These are phyloP conservation scores for Ceratobasidium theobromae DNA, from an alignment of 1,284 basidiomycete genomes.

Conservation along the genomic window DNA sequence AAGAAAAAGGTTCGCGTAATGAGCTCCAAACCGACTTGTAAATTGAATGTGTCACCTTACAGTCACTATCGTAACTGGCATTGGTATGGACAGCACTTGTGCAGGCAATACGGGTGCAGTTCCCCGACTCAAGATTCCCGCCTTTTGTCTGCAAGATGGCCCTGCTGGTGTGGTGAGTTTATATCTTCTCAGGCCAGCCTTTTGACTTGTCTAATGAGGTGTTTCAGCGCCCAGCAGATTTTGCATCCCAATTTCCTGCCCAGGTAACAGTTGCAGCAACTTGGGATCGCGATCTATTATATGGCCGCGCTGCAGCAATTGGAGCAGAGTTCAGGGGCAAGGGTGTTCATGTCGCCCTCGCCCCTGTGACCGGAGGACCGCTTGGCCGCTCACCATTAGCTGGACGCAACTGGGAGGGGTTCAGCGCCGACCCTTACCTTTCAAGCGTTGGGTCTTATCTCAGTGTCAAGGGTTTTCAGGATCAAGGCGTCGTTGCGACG, in stretches of 20 bases:
- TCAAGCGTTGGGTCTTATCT: conserved; percentile 42
- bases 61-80: conserved; percentile 21
- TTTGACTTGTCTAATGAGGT: too few species aligned
- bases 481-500: conserved; percentile 46
- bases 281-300: conserved; percentile 59
- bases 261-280: conserved; percentile 9
- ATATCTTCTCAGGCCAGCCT: not conserved
- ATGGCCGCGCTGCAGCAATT: conserved; percentile 70
- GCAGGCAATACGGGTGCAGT: conserved; percentile 39
- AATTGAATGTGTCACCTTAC: not conserved
- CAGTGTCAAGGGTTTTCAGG: conserved; percentile 47
- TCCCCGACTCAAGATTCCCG: conserved; percentile 50
- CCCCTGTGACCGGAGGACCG: conserved; percentile 7
- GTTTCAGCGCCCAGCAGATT: conserved; percentile 4
- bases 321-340: conserved; percentile 77
- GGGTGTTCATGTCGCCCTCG: conserved; percentile 64
- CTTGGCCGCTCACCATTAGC: conserved; percentile 51
- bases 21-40: not conserved
- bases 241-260: conserved; percentile 3
- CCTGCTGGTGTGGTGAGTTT: conserved; percentile 49
- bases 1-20: conserved; percentile 20
- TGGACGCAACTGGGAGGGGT: conserved; percentile 52
- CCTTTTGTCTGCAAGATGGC: conserved; percentile 65
- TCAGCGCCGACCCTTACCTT: conserved; percentile 44
- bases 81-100: conserved; percentile 36